phyloP scores from a whole-genome alignment of 495 filamentous ascomycete genomes.

The Aspergillus incahuasiensis region DNA sequence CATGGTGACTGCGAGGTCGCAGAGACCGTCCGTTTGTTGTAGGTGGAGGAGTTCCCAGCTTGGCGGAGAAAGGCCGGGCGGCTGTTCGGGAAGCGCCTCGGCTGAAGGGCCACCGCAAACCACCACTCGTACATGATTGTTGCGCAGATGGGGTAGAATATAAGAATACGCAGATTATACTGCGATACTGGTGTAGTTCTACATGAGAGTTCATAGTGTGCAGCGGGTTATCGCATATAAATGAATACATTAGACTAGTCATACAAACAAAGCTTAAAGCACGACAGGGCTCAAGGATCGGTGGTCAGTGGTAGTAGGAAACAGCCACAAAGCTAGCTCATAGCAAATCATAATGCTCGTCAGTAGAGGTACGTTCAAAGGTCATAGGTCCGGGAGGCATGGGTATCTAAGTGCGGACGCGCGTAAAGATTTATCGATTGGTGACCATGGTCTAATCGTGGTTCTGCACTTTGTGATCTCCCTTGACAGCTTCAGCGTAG shows the following conservation, averaged over 20 bases:
- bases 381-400: background rate
- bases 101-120: background rate
- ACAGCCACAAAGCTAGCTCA: background rate
- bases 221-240: background rate
- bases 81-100: conserved; percentile 1
- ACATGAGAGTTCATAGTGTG: background rate
- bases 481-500: conserved; percentile 80
- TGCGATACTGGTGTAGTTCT: background rate
- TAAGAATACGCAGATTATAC: too few species aligned
- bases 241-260: background rate
- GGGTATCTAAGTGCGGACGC: background rate
- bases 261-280: background rate
- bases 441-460: conserved; percentile 41
- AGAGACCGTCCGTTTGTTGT: conserved; percentile 13
- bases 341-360: background rate
- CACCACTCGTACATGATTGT: background rate
- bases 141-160: too few species aligned
- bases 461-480: conserved; percentile 80
- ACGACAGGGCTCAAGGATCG: background rate
- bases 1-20: conserved; percentile 32
- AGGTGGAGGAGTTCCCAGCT: conserved; percentile 7
- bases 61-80: conserved; percentile 12
- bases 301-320: background rate
- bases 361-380: background rate
- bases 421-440: background rate